Percentiles rank a stretch among this genome's conserved stretches.
Evolutionary conservation across 345 rosid species (phyloP).

Genomic region (Eucalyptus shirleyi): DNA sequence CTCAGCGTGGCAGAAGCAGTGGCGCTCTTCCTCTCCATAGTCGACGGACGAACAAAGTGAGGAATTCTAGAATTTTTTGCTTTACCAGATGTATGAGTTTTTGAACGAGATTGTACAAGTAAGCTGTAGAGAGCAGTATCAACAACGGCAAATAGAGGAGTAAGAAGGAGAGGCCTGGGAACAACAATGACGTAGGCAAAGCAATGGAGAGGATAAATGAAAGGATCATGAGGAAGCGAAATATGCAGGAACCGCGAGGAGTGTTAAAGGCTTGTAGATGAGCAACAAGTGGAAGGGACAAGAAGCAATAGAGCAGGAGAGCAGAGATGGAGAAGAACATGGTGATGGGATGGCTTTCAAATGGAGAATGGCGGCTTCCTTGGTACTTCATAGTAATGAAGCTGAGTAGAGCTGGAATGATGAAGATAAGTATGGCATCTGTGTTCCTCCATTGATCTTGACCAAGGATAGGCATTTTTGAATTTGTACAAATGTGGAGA

Average conservation of each 20-base stretch:
- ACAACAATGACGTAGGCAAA: background rate
- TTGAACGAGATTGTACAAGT: background rate
- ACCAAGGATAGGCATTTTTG: background rate
- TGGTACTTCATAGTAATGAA: background rate
- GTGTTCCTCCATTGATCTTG: background rate
- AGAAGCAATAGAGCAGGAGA: background rate
- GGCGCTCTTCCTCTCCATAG: background rate
- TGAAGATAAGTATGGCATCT: background rate
- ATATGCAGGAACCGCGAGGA: background rate
- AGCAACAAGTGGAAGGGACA: background rate
- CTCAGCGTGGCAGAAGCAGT: background rate
- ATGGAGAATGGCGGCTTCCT: background rate
- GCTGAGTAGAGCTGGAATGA: background rate
- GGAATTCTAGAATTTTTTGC: background rate
- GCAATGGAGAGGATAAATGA: background rate
- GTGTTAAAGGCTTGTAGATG: background rate
- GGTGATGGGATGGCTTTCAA: background rate
- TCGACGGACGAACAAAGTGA: background rate
- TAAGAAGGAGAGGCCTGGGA: background rate
- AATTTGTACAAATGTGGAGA: background rate
- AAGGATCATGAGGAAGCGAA: background rate
- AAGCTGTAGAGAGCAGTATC: background rate
- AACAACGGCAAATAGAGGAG: background rate
- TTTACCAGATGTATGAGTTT: background rate
- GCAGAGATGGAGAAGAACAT: background rate